phyloP scores from a whole-genome alignment of 179 eudicot species.

The Silene noctiflora region DNA sequence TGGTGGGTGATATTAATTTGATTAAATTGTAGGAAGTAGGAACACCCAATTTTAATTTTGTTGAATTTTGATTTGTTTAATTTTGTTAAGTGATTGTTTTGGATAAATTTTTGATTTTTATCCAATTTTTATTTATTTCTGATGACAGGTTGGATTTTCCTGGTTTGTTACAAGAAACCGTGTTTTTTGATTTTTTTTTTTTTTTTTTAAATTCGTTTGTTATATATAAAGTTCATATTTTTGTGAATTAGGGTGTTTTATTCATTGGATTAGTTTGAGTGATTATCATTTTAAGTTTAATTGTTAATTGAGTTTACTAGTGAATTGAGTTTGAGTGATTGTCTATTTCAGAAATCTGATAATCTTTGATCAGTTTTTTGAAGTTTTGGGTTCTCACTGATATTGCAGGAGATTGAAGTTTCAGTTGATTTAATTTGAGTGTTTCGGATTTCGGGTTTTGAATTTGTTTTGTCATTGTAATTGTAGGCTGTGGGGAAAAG shows the following conservation, averaged over 20 bases:
- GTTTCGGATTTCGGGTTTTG: conserved; percentile 16
- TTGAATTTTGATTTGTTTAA: background rate
- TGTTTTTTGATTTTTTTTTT: background rate
- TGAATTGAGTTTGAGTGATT: conserved; percentile 6
- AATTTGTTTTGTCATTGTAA: conserved; percentile 1
- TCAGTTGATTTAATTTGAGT: conserved; percentile 12
- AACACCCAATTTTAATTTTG: background rate
- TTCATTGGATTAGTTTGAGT: conserved; percentile 5
- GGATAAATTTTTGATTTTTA: background rate
- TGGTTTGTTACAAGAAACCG: conserved; percentile 32
- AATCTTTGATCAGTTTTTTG: background rate
- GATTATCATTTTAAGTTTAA: conserved; percentile 9
- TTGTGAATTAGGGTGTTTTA: conserved; percentile 3
- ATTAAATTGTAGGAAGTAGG: background rate
- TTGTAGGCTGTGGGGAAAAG: background rate
- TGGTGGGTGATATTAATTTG: conserved; percentile 18
- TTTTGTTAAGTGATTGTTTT: background rate
- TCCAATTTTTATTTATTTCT: conserved; percentile 18
- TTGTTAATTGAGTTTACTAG: conserved; percentile 15
- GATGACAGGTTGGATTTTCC: conserved; percentile 31
- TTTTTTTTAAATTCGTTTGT: background rate
- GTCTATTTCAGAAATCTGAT: too few species aligned
- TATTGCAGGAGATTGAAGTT: conserved; percentile 14
- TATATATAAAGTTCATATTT: background rate
- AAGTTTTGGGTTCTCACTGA: conserved; percentile 13